Percentiles rank a stretch among this genome's conserved stretches.
Conservation (phyloP, 257 asterid species). For the Hygrophila difformis region DNA sequence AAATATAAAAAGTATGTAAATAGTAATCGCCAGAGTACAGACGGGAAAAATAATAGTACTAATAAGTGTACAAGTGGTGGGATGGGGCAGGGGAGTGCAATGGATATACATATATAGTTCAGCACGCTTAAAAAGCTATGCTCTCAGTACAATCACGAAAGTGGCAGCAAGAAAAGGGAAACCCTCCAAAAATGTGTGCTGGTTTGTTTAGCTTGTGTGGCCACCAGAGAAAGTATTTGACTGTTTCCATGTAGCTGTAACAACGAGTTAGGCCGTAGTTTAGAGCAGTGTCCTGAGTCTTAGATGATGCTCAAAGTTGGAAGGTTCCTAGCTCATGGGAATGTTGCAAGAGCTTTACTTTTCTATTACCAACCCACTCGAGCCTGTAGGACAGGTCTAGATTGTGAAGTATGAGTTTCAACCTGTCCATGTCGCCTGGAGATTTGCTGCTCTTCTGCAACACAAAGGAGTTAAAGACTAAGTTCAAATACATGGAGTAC, state of each 20-base stretch:
- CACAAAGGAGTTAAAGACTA: constrained; percentile 13
- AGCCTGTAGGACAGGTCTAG: constrained; percentile 84
- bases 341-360: constrained; percentile 68
- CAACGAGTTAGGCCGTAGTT: too few relatives aligned
- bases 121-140: background rate
- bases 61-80: background rate
- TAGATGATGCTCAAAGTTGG: constrained; percentile 38
- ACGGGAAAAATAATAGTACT: too few relatives aligned
- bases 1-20: too few relatives aligned
- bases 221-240: too few relatives aligned
- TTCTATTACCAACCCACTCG: constrained; percentile 75
- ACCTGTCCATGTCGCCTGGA: constrained; percentile 51
- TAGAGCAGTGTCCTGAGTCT: too few relatives aligned
- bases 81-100: background rate
- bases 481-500: too few relatives aligned
- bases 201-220: too few relatives aligned
- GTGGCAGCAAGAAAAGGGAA: constrained; percentile 14
- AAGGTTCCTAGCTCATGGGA: constrained; percentile 68
- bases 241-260: too few relatives aligned
- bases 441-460: constrained; percentile 47
- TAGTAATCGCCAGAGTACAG: too few relatives aligned
- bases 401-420: constrained; percentile 64
- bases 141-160: constrained; percentile 6
- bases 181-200: constrained; percentile 8
- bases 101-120: constrained; percentile 8